A percentile compares a stretch with the other conserved stretches of the same genome.
phyloP scores from a whole-genome alignment of 2,329 filamentous ascomycete genomes.

The Penicillium sp. region DNA sequence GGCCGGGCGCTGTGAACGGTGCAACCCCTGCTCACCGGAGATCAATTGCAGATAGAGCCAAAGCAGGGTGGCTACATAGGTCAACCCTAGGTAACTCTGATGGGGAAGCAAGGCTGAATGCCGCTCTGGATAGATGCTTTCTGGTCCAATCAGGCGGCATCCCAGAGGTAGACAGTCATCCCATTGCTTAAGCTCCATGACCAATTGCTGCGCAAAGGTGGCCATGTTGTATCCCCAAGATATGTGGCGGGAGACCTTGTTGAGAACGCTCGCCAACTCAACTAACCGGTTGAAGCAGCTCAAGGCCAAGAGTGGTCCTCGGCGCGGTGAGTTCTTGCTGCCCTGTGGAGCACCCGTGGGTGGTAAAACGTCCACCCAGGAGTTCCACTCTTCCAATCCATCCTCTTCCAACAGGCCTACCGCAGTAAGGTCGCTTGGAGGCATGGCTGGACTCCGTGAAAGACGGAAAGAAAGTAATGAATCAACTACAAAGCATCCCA shows the following conservation, averaged over 20 bases:
- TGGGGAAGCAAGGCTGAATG: slow-evolving; percentile 41
- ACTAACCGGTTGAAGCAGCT: slow-evolving; percentile 57
- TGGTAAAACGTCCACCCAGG: slow-evolving; percentile 58
- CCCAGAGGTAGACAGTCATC: slow-evolving; percentile 38
- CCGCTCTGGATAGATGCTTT: slow-evolving; percentile 39
- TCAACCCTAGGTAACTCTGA: slow-evolving; percentile 41
- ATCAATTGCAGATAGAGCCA: slow-evolving; percentile 38
- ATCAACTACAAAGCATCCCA: slow-evolving; percentile 57
- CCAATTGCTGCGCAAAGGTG: slow-evolving; percentile 36
- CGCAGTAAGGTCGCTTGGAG: slow-evolving; percentile 47
- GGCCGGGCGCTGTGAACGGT: slow-evolving; percentile 34
- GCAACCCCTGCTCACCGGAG: slow-evolving; percentile 32
- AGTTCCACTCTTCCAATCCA: slow-evolving; percentile 71
- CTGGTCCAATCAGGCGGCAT: slow-evolving; percentile 39
- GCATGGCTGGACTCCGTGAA: slow-evolving; percentile 47
- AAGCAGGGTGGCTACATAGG: slow-evolving; percentile 39
- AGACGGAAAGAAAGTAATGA: slow-evolving; percentile 53
- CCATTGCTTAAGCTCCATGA: slow-evolving; percentile 40
- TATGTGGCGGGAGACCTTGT: slow-evolving; percentile 36
- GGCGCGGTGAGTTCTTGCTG: slow-evolving; percentile 32
- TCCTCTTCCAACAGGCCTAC: slow-evolving; percentile 61
- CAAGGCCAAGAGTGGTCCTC: slow-evolving; percentile 46
- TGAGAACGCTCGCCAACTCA: slow-evolving; percentile 40
- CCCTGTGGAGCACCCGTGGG: slow-evolving; percentile 30
- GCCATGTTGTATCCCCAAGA: slow-evolving; percentile 30